These are phyloP conservation scores for Babesia bovis DNA, from an alignment of 169 alveolate genomes.

Conservation along the genomic window DNA sequence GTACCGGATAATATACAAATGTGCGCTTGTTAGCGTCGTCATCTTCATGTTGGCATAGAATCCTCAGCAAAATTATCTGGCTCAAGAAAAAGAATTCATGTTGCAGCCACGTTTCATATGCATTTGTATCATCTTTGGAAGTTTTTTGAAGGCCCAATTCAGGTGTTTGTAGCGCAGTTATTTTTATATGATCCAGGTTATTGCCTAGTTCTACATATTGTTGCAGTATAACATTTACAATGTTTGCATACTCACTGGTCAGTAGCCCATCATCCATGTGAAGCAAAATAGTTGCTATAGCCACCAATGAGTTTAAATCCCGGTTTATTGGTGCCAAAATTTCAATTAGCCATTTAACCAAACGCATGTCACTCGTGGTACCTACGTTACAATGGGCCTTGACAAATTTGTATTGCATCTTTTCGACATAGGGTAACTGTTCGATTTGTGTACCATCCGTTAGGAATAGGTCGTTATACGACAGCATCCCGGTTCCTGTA, in stretches of 20 bases:
- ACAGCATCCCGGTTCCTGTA: neutral
- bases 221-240: neutral
- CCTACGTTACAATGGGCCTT: neutral
- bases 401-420: conserved; percentile 24
- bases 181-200: conserved; percentile 2
- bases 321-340: neutral
- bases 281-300: neutral
- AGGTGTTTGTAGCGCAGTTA: too few species aligned
- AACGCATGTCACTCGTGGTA: neutral
- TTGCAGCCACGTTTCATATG: conserved; percentile 20
- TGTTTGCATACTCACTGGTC: neutral
- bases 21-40: neutral
- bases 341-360: neutral
- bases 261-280: conserved; percentile 10
- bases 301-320: neutral
- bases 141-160: neutral
- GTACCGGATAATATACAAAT: neutral
- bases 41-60: conserved; percentile 11
- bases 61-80: neutral
- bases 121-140: neutral
- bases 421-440: neutral
- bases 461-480: conserved; percentile 9
- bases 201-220: conserved; percentile 3
- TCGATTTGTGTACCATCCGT: conserved; percentile 14
- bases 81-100: conserved; percentile 20